Conservation (phyloP, 495 filamentous ascomycete genomes). For the Penicillium diatomitis region DNA sequence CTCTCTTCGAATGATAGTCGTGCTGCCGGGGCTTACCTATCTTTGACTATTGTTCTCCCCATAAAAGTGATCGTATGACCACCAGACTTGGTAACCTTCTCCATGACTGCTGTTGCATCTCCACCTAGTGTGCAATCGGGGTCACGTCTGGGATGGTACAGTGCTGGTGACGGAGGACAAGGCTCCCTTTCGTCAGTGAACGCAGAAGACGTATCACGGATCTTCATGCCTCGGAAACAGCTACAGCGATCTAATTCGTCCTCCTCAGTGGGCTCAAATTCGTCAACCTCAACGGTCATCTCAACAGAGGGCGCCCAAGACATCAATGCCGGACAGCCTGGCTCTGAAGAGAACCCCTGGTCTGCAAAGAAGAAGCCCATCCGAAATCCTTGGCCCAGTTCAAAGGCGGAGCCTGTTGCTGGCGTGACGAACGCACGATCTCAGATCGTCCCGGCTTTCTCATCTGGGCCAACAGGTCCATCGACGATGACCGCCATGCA, state of each 20-base stretch:
- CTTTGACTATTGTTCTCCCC: background rate
- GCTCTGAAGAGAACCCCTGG: slow-evolving; percentile 42
- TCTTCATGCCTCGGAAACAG: slow-evolving; percentile 80
- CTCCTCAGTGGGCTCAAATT: slow-evolving; percentile 54
- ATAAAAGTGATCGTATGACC: too few relatives aligned
- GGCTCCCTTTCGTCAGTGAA: slow-evolving; percentile 70
- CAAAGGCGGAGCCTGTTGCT: slow-evolving; percentile 59
- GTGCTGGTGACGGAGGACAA: slow-evolving; percentile 62
- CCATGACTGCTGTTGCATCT: slow-evolving; percentile 96
- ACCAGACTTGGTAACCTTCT: slow-evolving; percentile 25
- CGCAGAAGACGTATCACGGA: slow-evolving; percentile 76
- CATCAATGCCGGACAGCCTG: slow-evolving; percentile 40
- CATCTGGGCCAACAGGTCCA: slow-evolving; percentile 57
- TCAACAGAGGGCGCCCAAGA: slow-evolving; percentile 33
- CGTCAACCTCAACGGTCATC: slow-evolving; percentile 41
- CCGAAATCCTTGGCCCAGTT: slow-evolving; percentile 62
- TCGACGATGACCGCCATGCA: slow-evolving; percentile 67
- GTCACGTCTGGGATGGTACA: slow-evolving; percentile 52
- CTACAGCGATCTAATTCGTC: slow-evolving; percentile 80
- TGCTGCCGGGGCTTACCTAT: background rate
- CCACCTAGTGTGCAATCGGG: slow-evolving; percentile 78
- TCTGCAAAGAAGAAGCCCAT: slow-evolving; percentile 58
- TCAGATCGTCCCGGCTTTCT: slow-evolving; percentile 52
- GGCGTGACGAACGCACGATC: slow-evolving; percentile 52
- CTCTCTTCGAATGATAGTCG: background rate